A percentile compares a stretch with the other conserved stretches of the same genome.
Conservation (phyloP, 805 yeast genomes). For the Hanseniaspora meyeri region DNA sequence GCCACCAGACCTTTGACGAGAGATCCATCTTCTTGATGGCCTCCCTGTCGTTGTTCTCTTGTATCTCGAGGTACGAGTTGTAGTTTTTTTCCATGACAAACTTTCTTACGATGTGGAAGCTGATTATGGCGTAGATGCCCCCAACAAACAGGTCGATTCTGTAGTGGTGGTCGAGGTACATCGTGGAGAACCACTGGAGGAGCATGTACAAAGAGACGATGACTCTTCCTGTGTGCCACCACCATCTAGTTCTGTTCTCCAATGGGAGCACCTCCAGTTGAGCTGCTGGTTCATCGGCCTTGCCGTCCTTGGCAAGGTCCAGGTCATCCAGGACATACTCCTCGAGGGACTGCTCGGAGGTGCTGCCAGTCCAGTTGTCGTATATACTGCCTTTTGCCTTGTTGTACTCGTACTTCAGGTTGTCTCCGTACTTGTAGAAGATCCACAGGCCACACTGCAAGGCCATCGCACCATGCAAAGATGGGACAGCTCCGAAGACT, state of each 20-base stretch:
- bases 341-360: not conserved
- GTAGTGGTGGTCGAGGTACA: conserved; percentile 64
- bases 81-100: conserved; percentile 27
- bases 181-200: conserved; percentile 65
- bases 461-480: conserved; percentile 57
- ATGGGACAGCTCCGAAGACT: conserved; percentile 56
- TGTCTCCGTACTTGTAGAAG: conserved; percentile 29
- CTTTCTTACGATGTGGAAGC: conserved; percentile 34
- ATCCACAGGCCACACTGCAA: conserved; percentile 32
- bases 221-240: conserved; percentile 16
- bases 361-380: not conserved
- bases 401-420: not conserved
- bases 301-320: not conserved
- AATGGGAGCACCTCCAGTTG: not conserved
- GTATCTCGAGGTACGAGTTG: conserved; percentile 15
- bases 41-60: conserved; percentile 27
- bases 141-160: conserved; percentile 50
- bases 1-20: conserved; percentile 39
- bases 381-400: not conserved
- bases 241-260: not conserved
- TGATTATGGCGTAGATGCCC: conserved; percentile 36
- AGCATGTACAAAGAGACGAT: conserved; percentile 35
- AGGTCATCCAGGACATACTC: conserved; percentile 3
- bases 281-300: not conserved
- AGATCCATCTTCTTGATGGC: conserved; percentile 53